A percentile compares a stretch with the other conserved stretches of the same genome.
phyloP scores from a whole-genome alignment of 768 basidiomycete genomes.

The Tricholoma hemisulphureum region DNA sequence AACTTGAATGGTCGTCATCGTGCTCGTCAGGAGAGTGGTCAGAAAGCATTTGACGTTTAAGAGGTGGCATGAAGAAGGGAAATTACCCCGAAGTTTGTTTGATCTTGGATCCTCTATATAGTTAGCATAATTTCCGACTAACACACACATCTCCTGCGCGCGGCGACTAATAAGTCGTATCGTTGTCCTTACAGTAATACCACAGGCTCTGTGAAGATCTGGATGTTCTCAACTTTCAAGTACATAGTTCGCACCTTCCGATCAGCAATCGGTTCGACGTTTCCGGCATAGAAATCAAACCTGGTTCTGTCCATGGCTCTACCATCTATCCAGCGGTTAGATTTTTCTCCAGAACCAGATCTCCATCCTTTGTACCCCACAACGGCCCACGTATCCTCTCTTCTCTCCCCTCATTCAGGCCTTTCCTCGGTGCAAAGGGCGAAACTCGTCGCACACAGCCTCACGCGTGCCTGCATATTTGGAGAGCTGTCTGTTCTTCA shows the following conservation, averaged over 20 bases:
- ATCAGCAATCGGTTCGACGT: too few species aligned
- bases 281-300: too few species aligned
- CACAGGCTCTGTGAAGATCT: not conserved
- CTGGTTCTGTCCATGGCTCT: slow-evolving; percentile 4
- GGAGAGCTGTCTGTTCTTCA: slow-evolving; percentile 72
- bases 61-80: slow-evolving; percentile 42
- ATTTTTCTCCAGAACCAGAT: slow-evolving; percentile 75
- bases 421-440: slow-evolving; percentile 66
- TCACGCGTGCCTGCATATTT: slow-evolving; percentile 75
- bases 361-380: slow-evolving; percentile 78
- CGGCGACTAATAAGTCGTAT: too few species aligned
- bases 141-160: too few species aligned
- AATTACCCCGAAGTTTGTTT: not conserved
- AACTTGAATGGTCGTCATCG: slow-evolving; percentile 15
- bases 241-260: not conserved
- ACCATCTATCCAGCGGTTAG: slow-evolving; percentile 34
- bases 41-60: slow-evolving; percentile 52
- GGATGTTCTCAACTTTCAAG: not conserved
- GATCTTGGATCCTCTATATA: not conserved
- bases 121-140: too few species aligned
- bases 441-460: slow-evolving; percentile 69
- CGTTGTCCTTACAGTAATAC: not conserved
- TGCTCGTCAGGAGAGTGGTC: slow-evolving; percentile 28
- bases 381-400: slow-evolving; percentile 54
- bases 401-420: slow-evolving; percentile 66